phyloP scores from a whole-genome alignment of 371 early-diverging fungal genomes.

The Mucor piriformis region DNA sequence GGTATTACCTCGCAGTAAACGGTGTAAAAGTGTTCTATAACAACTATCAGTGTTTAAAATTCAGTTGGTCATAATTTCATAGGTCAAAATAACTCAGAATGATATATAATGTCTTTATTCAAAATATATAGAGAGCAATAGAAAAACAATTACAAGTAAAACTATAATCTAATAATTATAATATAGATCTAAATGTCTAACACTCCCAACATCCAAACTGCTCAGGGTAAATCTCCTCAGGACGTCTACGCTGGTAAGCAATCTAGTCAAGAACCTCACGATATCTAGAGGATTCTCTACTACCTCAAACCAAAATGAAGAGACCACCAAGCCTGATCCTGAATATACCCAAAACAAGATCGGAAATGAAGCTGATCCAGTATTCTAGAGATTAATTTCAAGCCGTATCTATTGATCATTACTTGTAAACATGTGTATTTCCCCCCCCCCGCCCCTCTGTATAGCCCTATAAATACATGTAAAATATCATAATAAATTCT shows the following conservation, averaged over 20 bases:
- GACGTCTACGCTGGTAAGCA: not conserved
- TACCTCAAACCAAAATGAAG: conserved; percentile 1
- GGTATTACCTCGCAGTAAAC: too few species aligned
- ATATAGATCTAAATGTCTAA: not conserved
- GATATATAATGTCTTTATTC: not conserved
- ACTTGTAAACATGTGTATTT: too few species aligned
- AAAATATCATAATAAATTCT: too few species aligned
- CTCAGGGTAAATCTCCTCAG: not conserved
- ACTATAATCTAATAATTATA: not conserved
- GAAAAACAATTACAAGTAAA: not conserved
- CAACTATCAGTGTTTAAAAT: too few species aligned
- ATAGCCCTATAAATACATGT: too few species aligned
- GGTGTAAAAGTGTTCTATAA: too few species aligned
- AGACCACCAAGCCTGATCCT: conserved; percentile 11
- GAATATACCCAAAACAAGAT: not conserved
- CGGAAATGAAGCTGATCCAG: not conserved
- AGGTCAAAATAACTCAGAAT: not conserved
- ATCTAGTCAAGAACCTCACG: conserved; percentile 5
- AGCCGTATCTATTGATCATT: too few species aligned
- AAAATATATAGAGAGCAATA: not conserved
- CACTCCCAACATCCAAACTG: not conserved
- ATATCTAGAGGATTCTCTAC: conserved; percentile 9
- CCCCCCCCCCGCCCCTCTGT: not conserved
- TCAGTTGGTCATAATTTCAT: too few species aligned
- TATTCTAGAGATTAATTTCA: too few species aligned